A percentile compares a stretch with the other conserved stretches of the same genome.
Evolutionary conservation across 1,284 basidiomycete species (phyloP).

Genomic region (Cryptococcus amylolentus): DNA sequence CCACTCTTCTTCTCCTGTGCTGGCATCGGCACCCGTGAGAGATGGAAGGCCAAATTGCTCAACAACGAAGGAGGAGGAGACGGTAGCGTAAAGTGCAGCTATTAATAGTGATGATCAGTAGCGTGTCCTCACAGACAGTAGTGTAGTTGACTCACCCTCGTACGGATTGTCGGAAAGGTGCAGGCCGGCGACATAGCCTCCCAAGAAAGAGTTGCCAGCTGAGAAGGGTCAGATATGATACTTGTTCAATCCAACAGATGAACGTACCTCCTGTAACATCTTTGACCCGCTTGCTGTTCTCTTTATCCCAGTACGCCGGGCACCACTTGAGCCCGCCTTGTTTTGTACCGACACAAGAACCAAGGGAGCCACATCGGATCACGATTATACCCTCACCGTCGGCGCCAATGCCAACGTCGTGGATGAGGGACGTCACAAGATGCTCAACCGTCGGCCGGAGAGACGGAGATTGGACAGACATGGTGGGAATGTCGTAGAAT

Average conservation of each 20-base stretch:
- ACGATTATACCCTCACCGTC: conserved; percentile 32
- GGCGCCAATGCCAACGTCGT: conserved; percentile 25
- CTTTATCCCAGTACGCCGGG: conserved; percentile 31
- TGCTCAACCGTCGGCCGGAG: conserved; percentile 19
- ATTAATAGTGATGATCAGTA: not conserved
- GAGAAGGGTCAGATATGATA: not conserved
- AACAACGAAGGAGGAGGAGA: conserved; percentile 43
- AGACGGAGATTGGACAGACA: conserved; percentile 7
- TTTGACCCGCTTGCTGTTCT: conserved; percentile 20
- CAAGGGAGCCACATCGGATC: conserved; percentile 40
- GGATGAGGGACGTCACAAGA: conserved; percentile 26
- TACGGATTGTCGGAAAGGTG: conserved; percentile 29
- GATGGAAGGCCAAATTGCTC: conserved; percentile 41
- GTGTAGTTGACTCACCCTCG: conserved; percentile 19
- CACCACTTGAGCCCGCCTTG: conserved; percentile 30
- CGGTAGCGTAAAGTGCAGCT: conserved; percentile 38
- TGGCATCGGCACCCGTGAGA: not conserved
- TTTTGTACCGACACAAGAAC: conserved; percentile 38
- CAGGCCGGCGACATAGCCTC: conserved; percentile 43
- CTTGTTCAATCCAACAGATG: not conserved
- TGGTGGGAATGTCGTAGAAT: conserved; percentile 22
- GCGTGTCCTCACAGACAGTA: not conserved
- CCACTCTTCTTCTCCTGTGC: conserved; percentile 24
- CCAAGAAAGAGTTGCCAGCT: conserved; percentile 44
- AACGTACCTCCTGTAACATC: conserved; percentile 43